phyloP scores from a whole-genome alignment of 495 filamentous ascomycete genomes.

The Penicillium ochrochloron region DNA sequence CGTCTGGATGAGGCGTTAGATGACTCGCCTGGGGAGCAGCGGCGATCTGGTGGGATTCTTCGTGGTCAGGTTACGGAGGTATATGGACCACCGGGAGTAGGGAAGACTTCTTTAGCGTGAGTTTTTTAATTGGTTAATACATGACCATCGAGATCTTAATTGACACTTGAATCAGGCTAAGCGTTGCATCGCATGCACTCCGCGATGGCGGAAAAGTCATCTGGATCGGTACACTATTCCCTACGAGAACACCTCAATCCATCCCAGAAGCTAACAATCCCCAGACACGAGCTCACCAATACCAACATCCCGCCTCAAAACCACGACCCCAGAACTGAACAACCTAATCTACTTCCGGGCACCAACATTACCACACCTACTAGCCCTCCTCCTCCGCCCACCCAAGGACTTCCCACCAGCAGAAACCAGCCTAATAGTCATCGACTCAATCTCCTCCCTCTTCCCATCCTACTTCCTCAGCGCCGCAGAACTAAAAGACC shows the following conservation, averaged over 20 bases:
- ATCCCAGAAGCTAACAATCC: conserved; percentile 12
- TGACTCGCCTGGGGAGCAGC: conserved; percentile 16
- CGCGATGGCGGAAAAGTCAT: conserved; percentile 66
- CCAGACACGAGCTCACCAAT: conserved; percentile 56
- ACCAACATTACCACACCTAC: conserved; percentile 71
- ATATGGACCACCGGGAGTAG: conserved; percentile 85
- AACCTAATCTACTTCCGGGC: conserved; percentile 53
- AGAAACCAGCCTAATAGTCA: conserved; percentile 66
- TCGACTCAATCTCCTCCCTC: conserved; percentile 77
- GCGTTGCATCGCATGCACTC: conserved; percentile 67
- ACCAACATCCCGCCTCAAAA: conserved; percentile 41
- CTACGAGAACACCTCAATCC: not conserved
- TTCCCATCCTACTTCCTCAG: conserved; percentile 74
- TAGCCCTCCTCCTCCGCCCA: conserved; percentile 71
- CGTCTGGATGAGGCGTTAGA: conserved; percentile 62
- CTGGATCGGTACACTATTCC: conserved; percentile 76
- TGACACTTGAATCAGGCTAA: conserved; percentile 56
- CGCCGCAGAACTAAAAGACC: conserved; percentile 45
- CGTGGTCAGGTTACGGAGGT: conserved; percentile 85
- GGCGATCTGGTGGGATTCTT: conserved; percentile 52
- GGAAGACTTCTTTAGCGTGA: conserved; percentile 86
- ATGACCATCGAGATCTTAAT: not conserved
- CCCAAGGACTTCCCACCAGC: conserved; percentile 61
- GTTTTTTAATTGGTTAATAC: conserved; percentile 13
- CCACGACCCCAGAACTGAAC: conserved; percentile 35